Evolutionary conservation across 306 rosid species (phyloP).

Genomic region (cucumber (Cucumis sativus)): Cucumber_9930_V3 NC_026660.2:20968001-20968500

Average conservation of each 20-base stretch:
- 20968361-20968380: background rate
- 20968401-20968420: background rate
- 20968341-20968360: background rate
- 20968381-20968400: background rate
- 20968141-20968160: background rate
- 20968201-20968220: background rate
- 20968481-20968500: background rate
- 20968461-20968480: background rate
- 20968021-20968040: slow-evolving; percentile 17
- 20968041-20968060: slow-evolving; percentile 32
- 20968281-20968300: slow-evolving; percentile 36
- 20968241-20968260: slow-evolving; percentile 30
- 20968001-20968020: slow-evolving; percentile 18
- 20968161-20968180: background rate
- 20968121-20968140: slow-evolving; percentile 11
- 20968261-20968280: slow-evolving; percentile 46
- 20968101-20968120: slow-evolving; percentile 24
- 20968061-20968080: slow-evolving; percentile 39
- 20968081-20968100: slow-evolving; percentile 9
- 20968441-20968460: background rate
- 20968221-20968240: slow-evolving; percentile 27
- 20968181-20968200: background rate
- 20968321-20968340: background rate
- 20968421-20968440: background rate
- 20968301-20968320: slow-evolving; percentile 52